Evolutionary conservation across 306 rosid genomes (phyloP).

Genomic region (Vigna unguiculata): DNA sequence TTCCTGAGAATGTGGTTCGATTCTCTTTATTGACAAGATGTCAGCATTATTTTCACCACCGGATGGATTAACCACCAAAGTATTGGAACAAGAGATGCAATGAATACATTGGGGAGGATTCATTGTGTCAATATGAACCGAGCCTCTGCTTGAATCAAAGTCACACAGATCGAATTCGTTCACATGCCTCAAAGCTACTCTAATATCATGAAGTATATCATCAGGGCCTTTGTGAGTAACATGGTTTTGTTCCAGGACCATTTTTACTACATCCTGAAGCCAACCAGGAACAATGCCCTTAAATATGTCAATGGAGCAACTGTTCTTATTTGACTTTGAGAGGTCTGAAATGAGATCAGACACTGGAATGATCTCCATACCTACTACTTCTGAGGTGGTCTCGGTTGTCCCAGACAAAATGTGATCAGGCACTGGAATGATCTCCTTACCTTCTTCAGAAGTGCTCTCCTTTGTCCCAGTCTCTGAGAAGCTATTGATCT

Average conservation of each 20-base stretch:
- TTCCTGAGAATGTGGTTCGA: constrained; percentile 46
- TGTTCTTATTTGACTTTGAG: constrained; percentile 49
- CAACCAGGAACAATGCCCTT: constrained; percentile 59
- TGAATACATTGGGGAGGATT: constrained; percentile 39
- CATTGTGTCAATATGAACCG: constrained; percentile 46
- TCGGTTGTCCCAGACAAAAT: constrained; percentile 33
- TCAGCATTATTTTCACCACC: constrained; percentile 43
- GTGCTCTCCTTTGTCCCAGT: constrained; percentile 43
- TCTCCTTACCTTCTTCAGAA: constrained; percentile 52
- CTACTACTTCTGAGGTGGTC: constrained; percentile 47
- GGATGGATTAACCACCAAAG: constrained; percentile 43
- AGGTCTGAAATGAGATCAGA: constrained; percentile 52
- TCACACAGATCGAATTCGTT: constrained; percentile 39
- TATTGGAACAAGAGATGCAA: constrained; percentile 44
- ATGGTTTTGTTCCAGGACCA: constrained; percentile 61
- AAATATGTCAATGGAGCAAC: constrained; percentile 36
- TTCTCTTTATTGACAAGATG: constrained; percentile 40
- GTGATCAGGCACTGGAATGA: constrained; percentile 51
- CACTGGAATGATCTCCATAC: constrained; percentile 53
- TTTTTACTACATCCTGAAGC: constrained; percentile 65
- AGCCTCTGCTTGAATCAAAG: constrained; percentile 40
- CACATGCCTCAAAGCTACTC: constrained; percentile 54
- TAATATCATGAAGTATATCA: constrained; percentile 60
- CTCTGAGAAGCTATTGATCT: constrained; percentile 51
- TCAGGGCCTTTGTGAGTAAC: constrained; percentile 54